Base-by-base conservation (phyloP, 805 yeast genomes). In the Myxozyma mucilagina region DNA sequence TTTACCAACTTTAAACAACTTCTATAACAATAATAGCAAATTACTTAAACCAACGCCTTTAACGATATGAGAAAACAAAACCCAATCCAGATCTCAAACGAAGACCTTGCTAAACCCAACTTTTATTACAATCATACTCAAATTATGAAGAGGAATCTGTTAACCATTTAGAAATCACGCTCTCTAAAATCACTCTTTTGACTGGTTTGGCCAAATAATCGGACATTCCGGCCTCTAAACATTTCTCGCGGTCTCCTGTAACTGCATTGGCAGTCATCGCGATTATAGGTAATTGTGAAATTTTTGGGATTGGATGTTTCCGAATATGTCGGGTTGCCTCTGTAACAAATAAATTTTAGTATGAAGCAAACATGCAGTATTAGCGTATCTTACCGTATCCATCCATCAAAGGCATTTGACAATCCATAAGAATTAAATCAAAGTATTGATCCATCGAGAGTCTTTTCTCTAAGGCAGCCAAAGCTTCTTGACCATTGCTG, bases 211-310 rank as follows among this genome's bases (percentile, higher is more conserved):
- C 84, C 35, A 87, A 81, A 68, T 87, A 87, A 70, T 87, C 91
- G 71, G 86, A 89, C 91, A 87, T 87, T 50, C 87, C 89, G 53
- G 87, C 87, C 45, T 84, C 85, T 59, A 87, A 71, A 47, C 90
- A 86, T 68, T 83, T 80, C 70, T 87, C 91, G 53, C 90, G 76
- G 73, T 87, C 91, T 51, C 91, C 91, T 75, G 85, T 78, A 87
- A 87, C 87, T 0, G 91, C 91, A 73, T 87, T 90, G 0, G 91
- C 91, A 2, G 91, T 87, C 65, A 87, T 76, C 4, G 90, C 91
- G 70, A 87, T 85, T 59, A 94, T 62, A 1, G 67, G 63, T 10
- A 63, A 13, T 3, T 32, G 32, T 3, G 63, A 43, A 7, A 63
- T 57, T 13, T 56, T 42, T 11, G 38, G 18, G 43, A 57, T 41